These are phyloP conservation scores for Chamaenerion angustifolium DNA, from an alignment of 345 rosid species.

Conservation along the genomic window DNA sequence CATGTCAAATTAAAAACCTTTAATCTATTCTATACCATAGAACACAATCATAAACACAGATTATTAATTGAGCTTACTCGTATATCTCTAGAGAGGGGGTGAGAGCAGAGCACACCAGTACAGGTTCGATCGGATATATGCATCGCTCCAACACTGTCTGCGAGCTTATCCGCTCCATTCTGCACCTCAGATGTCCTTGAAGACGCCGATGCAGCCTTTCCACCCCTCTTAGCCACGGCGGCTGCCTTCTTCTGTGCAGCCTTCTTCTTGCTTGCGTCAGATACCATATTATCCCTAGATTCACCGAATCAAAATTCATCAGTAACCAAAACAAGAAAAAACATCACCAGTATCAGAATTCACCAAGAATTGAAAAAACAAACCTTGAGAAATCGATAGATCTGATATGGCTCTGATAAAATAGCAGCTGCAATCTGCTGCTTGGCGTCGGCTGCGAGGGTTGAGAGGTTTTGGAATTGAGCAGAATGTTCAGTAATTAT, in stretches of 20 bases:
- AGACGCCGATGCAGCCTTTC: slow-evolving; percentile 46
- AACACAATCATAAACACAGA: no score
- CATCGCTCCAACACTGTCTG: slow-evolving; percentile 34
- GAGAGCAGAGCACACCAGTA: slow-evolving; percentile 95
- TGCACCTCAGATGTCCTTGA: slow-evolving; percentile 30
- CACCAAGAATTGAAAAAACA: no score
- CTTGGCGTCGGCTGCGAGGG: no score
- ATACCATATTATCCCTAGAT: slow-evolving; percentile 50
- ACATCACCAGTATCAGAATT: no score
- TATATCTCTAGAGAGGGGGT: slow-evolving; percentile 92
- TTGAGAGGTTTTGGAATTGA: no score
- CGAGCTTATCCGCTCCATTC: slow-evolving; percentile 44
- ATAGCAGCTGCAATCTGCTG: no score
- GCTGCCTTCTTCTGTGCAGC: slow-evolving; percentile 99
- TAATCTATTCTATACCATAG: no score
- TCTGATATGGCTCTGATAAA: no score
- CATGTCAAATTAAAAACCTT: no score
- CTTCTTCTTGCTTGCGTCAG: slow-evolving; percentile 99
- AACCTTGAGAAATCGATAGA: no score
- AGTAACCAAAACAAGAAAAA: no score
- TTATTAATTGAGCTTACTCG: slow-evolving; percentile 32
- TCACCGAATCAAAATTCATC: not conserved
- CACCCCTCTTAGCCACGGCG: slow-evolving; percentile 94
- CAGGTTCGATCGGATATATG: slow-evolving; percentile 94
- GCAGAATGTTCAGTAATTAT: no score